Evolutionary conservation across 495 filamentous ascomycete genomes (phyloP), one percentile per base, ranked within the genome.

Genomic region (Parachaetomium inaequale): DNA sequence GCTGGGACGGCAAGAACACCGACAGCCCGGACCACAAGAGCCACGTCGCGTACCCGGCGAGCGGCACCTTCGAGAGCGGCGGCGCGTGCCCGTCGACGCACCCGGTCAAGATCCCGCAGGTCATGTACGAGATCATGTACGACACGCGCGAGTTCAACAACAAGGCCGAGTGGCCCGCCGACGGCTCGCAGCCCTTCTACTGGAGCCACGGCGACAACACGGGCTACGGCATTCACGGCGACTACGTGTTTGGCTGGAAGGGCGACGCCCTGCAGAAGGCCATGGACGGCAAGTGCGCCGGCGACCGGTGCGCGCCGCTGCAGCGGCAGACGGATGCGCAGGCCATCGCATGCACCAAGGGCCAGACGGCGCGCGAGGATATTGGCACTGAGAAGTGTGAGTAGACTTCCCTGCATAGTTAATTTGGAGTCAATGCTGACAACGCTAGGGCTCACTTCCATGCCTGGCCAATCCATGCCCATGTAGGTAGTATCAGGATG

Each of bases 1-100:
- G 79, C 70, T 84, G 82, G 82, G 82, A 85, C 67, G 82, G 82
- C 52, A 76, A 78, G 68, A 83, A 82, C 66, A 70, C 80, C 8
- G 81, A 83, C 70, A 81, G 74, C 55, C 74, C 77, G 15, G 79
- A 85, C 68, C 82, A 84, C 70, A 75, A 76, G 58, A 74, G 74
- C 17, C 82, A 85, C 69, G 70, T 78, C 58, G 68, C 68, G 47
- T 76, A 76, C 67, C 74, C 75, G 15, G 70, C 70, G 19, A 63
- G 26, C 55, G 74, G 74, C 47, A 73, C 70, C 29, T 79, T 79
- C 62, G 66, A 65, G 49, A 68, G 71, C 58, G 76, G 75, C 45
- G 75, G 75, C n/a, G 43, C 75, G 17, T 82, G 80, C 73, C 80
- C 80, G 42, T 63, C 72, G 4, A 74, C 70, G 14, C 79, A 81